phyloP scores from a whole-genome alignment of 192 early-diverging fungal genomes.

The Chytriomyces sp. region DNA sequence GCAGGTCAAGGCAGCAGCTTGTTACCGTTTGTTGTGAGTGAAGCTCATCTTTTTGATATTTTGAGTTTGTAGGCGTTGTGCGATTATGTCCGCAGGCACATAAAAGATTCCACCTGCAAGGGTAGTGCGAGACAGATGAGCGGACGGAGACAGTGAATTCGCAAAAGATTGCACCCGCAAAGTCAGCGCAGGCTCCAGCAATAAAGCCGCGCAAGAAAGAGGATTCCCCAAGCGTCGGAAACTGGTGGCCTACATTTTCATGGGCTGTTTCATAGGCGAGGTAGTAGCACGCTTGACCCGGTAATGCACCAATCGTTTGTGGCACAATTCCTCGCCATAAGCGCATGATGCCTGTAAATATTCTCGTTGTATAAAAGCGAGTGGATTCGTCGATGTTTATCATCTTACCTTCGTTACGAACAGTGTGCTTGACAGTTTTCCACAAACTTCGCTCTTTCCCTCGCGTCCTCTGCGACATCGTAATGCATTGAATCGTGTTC shows the following conservation, averaged over 20 bases:
- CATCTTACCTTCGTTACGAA: conserved; percentile 31
- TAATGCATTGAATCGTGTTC: conserved; percentile 50
- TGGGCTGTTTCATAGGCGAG: conserved; percentile 50
- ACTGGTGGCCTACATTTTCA: conserved; percentile 13
- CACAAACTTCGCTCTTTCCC: neutral
- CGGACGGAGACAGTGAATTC: conserved; percentile 22
- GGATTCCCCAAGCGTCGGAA: neutral
- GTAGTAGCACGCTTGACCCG: conserved; percentile 54
- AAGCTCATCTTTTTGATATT: conserved; percentile 35
- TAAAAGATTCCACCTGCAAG: conserved; percentile 38
- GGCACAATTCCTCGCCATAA: conserved; percentile 50
- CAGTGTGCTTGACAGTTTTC: conserved; percentile 19
- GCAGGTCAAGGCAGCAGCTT: neutral
- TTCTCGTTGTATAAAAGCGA: neutral
- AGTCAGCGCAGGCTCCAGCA: conserved; percentile 38
- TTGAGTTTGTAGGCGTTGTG: conserved; percentile 54
- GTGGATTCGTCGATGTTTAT: neutral
- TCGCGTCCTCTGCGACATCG: conserved; percentile 43
- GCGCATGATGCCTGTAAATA: conserved; percentile 31
- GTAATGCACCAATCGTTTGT: conserved; percentile 46
- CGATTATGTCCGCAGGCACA: conserved; percentile 55
- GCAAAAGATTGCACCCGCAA: conserved; percentile 28
- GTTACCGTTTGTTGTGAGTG: conserved; percentile 43
- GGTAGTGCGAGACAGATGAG: no score
- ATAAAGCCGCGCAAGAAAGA: conserved; percentile 47